Conservation (phyloP, 306 rosid species). For the Ceratonia siliqua region DNA sequence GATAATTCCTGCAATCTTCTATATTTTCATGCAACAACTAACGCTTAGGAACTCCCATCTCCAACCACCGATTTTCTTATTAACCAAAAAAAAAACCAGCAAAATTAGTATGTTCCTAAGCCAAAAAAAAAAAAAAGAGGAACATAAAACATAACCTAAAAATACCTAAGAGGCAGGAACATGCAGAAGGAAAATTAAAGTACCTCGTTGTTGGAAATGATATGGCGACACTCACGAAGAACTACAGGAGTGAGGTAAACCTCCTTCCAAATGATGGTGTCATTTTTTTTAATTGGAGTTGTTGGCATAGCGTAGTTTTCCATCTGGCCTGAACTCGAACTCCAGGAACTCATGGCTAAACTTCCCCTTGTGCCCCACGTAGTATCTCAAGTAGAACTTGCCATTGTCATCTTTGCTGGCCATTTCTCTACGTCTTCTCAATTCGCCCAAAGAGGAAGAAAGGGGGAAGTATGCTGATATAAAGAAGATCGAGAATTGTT, state of each 20-base stretch:
- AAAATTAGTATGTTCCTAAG: not conserved
- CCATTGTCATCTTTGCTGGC: constrained; percentile 60
- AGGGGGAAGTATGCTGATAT: not conserved
- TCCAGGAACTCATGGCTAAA: constrained; percentile 95
- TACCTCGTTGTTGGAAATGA: constrained; percentile 87
- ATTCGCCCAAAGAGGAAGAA: not conserved
- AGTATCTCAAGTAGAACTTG: constrained; percentile 85
- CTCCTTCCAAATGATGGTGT: constrained; percentile 96
- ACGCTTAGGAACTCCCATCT: not conserved
- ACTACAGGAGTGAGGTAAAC: constrained; percentile 92
- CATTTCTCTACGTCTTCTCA: constrained; percentile 28
- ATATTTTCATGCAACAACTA: too few species aligned
- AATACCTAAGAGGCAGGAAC: not conserved
- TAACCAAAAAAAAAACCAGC: not conserved
- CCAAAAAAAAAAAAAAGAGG: not conserved
- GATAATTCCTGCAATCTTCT: not conserved
- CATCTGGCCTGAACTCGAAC: constrained; percentile 89
- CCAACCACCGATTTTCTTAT: not conserved
- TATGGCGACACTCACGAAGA: constrained; percentile 87
- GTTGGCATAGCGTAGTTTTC: constrained; percentile 95
- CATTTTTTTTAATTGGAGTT: constrained; percentile 98
- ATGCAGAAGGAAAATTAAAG: not conserved
- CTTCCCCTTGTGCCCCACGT: constrained; percentile 93
- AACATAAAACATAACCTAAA: not conserved
- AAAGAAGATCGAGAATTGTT: too few species aligned